Percentiles rank a stretch among this genome's conserved stretches.
These are phyloP conservation scores for Fusarium xylarioides DNA, from an alignment of 2,329 filamentous ascomycete genomes.

Conservation along the genomic window DNA sequence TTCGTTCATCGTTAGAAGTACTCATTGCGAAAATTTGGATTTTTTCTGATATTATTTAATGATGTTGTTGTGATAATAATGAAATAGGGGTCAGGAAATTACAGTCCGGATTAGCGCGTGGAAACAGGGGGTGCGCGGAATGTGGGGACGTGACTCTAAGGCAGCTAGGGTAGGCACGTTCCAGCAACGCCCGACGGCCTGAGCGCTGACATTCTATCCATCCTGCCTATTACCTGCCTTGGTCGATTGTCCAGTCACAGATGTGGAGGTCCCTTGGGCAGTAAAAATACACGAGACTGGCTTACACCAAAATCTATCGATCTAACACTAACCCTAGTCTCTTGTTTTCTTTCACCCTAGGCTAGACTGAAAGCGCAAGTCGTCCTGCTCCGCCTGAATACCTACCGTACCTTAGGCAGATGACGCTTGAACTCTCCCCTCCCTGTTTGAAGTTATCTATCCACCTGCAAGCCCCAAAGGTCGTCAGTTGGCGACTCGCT, in stretches of 20 bases:
- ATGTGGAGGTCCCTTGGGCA: not conserved
- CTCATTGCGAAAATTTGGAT: too few relatives aligned
- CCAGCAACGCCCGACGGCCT: conserved; percentile 15
- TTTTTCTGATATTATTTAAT: too few relatives aligned
- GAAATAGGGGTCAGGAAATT: too few relatives aligned
- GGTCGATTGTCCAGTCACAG: not conserved
- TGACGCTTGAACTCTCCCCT: not conserved
- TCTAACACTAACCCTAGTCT: not conserved
- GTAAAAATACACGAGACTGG: not conserved
- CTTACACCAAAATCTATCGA: not conserved
- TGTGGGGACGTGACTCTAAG: too few relatives aligned
- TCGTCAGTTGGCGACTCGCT: conserved; percentile 5
- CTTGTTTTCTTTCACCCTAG: not conserved
- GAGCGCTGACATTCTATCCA: conserved; percentile 2
- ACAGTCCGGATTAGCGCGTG: too few relatives aligned
- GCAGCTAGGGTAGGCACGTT: not conserved
- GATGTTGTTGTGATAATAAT: too few relatives aligned
- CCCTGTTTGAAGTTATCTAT: not conserved
- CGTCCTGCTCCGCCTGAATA: conserved; percentile 2
- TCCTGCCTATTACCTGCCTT: not conserved
- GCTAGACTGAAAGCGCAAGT: not conserved
- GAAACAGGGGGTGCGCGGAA: too few relatives aligned
- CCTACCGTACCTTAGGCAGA: not conserved
- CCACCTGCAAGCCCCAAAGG: conserved; percentile 3
- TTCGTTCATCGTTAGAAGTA: too few relatives aligned